Evolutionary conservation across 495 filamentous ascomycete genomes (phyloP).

Genomic region (Talaromyces stipitatus): DNA sequence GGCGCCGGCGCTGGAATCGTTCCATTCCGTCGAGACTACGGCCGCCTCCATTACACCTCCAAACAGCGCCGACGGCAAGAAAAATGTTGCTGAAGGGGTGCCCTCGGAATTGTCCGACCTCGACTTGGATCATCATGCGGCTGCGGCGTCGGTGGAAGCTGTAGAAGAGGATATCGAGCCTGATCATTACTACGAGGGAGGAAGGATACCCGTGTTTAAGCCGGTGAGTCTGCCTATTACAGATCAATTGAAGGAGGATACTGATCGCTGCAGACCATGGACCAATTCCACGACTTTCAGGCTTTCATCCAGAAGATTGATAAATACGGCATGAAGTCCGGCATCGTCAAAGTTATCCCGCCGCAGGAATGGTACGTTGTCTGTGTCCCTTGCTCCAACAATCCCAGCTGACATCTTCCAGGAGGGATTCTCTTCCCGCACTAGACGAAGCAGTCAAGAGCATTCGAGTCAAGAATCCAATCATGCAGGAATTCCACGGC

Average conservation of each 20-base stretch:
- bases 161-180: slow-evolving; percentile 70
- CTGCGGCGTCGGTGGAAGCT: slow-evolving; percentile 24
- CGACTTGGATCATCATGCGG: slow-evolving; percentile 29
- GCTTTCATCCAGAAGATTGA: slow-evolving; percentile 82
- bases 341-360: slow-evolving; percentile 92
- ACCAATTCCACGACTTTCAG: slow-evolving; percentile 88
- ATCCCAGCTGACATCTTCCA: slow-evolving; percentile 22
- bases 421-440: slow-evolving; percentile 62
- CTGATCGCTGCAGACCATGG: slow-evolving; percentile 52
- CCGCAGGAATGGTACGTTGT: slow-evolving; percentile 82
- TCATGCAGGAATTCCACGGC: slow-evolving; percentile 95
- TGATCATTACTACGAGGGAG: slow-evolving; percentile 78
- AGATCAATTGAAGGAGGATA: neutral
- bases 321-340: slow-evolving; percentile 92
- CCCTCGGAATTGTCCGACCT: slow-evolving; percentile 40
- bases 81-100: slow-evolving; percentile 33
- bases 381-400: neutral
- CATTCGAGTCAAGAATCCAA: slow-evolving; percentile 90
- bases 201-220: slow-evolving; percentile 88
- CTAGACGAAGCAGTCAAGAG: slow-evolving; percentile 84
- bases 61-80: slow-evolving; percentile 38
- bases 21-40: slow-evolving; percentile 21
- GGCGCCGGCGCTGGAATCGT: slow-evolving; percentile 5
- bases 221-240: slow-evolving; percentile 46
- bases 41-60: slow-evolving; percentile 37